These are phyloP conservation scores for Penicillium brasilianum DNA, from an alignment of 2,329 filamentous ascomycete genomes.

Conservation along the genomic window DNA sequence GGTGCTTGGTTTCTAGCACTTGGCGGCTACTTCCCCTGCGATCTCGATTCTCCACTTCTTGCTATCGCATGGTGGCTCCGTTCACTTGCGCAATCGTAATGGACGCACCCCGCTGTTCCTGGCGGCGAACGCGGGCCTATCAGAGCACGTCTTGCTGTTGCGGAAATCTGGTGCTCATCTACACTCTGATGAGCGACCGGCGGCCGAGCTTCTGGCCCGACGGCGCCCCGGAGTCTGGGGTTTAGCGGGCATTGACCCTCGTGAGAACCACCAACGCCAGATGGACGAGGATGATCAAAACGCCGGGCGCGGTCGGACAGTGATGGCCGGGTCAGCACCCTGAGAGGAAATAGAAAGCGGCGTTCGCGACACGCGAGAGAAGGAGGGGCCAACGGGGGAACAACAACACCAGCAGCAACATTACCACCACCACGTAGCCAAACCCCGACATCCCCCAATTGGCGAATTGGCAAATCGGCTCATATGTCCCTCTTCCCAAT, in stretches of 20 bases:
- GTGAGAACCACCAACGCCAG: conserved; percentile 33
- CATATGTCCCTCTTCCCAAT: conserved; percentile 15
- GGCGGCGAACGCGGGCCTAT: conserved; percentile 61
- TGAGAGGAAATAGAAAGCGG: conserved; percentile 11
- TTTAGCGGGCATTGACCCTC: conserved; percentile 47
- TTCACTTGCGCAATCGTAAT: conserved; percentile 63
- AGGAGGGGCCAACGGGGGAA: background rate
- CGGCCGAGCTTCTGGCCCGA: conserved; percentile 56
- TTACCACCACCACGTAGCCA: background rate
- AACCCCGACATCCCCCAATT: background rate
- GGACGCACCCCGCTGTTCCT: conserved; percentile 65
- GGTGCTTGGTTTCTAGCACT: conserved; percentile 47
- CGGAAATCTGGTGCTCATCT: conserved; percentile 64
- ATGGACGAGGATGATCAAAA: conserved; percentile 28
- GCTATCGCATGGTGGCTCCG: conserved; percentile 61
- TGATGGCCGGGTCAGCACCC: conserved; percentile 37
- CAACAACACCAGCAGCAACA: background rate
- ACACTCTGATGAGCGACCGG: conserved; percentile 60
- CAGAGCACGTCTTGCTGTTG: conserved; percentile 60
- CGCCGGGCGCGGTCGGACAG: conserved; percentile 15
- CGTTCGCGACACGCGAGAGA: background rate
- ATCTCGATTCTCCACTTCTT: conserved; percentile 61
- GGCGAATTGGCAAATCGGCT: conserved; percentile 4
- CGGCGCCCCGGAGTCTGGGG: conserved; percentile 50
- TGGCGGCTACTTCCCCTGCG: conserved; percentile 62